Percentiles rank a stretch among this genome's conserved stretches.
Evolutionary conservation across 805 yeast species (phyloP).

Genomic region (Wickerhamiella alocasiicola): DNA sequence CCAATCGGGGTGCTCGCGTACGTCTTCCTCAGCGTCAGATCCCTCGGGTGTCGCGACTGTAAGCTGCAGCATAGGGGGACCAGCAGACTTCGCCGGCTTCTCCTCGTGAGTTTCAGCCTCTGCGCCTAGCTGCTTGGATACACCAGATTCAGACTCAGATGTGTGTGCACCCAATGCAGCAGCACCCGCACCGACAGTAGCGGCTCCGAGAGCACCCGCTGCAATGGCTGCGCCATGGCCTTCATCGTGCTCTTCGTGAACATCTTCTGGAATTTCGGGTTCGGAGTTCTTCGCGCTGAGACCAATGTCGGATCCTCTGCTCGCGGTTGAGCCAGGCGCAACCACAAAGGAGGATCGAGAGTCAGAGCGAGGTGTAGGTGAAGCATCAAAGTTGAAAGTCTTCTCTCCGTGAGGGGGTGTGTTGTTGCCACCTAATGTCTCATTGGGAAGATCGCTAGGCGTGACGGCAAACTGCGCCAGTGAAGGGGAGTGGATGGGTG

Average conservation of each 20-base stretch:
- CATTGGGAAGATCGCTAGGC: conserved; percentile 6
- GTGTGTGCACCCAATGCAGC: neutral
- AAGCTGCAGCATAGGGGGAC: conserved; percentile 4
- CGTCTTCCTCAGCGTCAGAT: conserved; percentile 6
- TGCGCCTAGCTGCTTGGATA: too few species aligned
- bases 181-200: neutral
- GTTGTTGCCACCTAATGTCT: neutral
- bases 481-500: conserved; percentile 3
- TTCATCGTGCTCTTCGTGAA: neutral
- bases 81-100: neutral
- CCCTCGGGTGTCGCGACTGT: conserved; percentile 9
- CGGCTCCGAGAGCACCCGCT: neutral
- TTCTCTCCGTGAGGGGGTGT: too few species aligned
- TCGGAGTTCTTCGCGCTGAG: too few species aligned
- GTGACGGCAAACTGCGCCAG: conserved; percentile 6
- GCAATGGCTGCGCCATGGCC: neutral
- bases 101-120: neutral
- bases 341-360: too few species aligned
- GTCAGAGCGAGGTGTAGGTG: neutral
- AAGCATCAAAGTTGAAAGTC: neutral
- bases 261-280: too few species aligned
- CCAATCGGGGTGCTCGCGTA: conserved; percentile 10
- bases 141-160: too few species aligned
- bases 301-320: neutral
- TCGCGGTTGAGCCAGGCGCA: too few species aligned